Base-by-base conservation (phyloP, 2,329 filamentous ascomycete species). In the Allantophomopsis lycopodina region DNA sequence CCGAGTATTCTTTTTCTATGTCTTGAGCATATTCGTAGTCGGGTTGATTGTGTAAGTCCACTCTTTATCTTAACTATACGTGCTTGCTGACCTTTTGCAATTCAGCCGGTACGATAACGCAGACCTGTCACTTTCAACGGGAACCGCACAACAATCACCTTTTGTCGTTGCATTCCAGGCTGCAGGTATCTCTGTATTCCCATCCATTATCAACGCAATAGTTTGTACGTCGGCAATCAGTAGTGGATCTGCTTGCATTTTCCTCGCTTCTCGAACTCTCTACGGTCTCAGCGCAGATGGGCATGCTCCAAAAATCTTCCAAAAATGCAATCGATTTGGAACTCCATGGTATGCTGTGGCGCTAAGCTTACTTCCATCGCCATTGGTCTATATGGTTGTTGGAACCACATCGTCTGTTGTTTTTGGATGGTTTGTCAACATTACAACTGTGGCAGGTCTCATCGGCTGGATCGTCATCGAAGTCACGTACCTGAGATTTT, bases 351-450 rank as follows among this genome's bases (percentile, higher is more conserved):
- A 62, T 41, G 65, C 61, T 16, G 61, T 68, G 36, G 65, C 57
- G 38, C 76, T 78, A 36, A 70, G 70, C 12, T 77, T 79, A 2
- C 81, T 36, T 36, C 28, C 23, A 30, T 20, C 32, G 16, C 64
- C 79, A 5, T 66, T 87, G 3, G 74, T 75, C 0, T 87, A 78
- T 62, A 69, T 86, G 54, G 68, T 78, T 35, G 44, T 51, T n/a
- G 76, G 69, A 36, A 71, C 68, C 48, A 69, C 65, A 14, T 78
- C 77, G 13, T 66, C 71, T 21, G 65, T 65, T 2, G 79, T 82
- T 5, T 84, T 84, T 56, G 68, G 64, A 38, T 85, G 79, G 76
- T 80, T 85, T 54, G 68, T 76, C 49, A 83, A 81, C 57, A 65
- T 84, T 40, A 78, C 74, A 17, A 55, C 49, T 10, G 47, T 53